Percentiles rank a stretch among this genome's conserved stretches.
Evolutionary conservation across 176 grass and related monocot species (phyloP).

Genomic region (Olyra latifolia): DNA sequence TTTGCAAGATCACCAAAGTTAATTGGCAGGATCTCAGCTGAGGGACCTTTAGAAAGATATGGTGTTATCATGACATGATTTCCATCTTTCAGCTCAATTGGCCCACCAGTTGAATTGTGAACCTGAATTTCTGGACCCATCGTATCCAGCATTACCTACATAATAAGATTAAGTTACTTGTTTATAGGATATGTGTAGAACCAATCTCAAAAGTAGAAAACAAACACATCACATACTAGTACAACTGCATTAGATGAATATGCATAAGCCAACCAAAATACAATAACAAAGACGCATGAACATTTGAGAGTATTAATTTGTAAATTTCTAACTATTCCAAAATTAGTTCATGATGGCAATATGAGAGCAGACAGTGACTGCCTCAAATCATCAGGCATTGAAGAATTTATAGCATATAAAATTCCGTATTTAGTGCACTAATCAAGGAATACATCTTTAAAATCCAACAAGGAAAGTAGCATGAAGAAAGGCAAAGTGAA

Average conservation of each 20-base stretch:
- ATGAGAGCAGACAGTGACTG: background rate
- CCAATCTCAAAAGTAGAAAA: slow-evolving; percentile 5
- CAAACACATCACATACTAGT: background rate
- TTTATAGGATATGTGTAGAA: background rate
- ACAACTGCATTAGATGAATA: slow-evolving; percentile 7
- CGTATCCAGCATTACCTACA: slow-evolving; percentile 95
- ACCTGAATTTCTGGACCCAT: slow-evolving; percentile 96
- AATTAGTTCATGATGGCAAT: background rate
- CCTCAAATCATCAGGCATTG: background rate
- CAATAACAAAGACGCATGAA: background rate
- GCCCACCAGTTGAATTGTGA: slow-evolving; percentile 63
- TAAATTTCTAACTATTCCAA: background rate
- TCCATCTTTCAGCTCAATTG: slow-evolving; percentile 76
- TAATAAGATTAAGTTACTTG: slow-evolving; percentile 23
- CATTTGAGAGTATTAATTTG: background rate
- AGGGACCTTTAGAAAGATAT: slow-evolving; percentile 63
- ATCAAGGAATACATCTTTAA: background rate
- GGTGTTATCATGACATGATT: slow-evolving; percentile 80
- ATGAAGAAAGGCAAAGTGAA: background rate
- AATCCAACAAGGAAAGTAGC: background rate
- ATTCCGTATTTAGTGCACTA: background rate
- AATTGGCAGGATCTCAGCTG: slow-evolving; percentile 71
- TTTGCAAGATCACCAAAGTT: slow-evolving; percentile 86
- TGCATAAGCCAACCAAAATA: slow-evolving; percentile 10
- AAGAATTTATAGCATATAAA: background rate